Percentiles rank a stretch among this genome's conserved stretches.
phyloP scores from a whole-genome alignment of 2,329 filamentous ascomycete genomes.

The Zasmidium cellare region DNA sequence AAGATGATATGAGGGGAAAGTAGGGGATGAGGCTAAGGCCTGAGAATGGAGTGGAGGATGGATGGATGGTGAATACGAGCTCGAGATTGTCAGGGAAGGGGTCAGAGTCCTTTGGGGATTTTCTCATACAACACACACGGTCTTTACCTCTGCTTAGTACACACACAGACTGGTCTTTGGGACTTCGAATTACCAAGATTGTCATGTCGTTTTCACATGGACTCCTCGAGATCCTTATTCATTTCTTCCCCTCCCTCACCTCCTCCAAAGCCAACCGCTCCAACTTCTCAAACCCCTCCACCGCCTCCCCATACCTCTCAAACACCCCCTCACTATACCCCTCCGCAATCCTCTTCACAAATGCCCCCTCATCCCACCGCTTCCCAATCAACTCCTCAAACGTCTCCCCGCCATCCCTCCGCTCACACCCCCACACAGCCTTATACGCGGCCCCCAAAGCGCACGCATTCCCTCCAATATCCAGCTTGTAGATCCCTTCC shows the following conservation, averaged over 20 bases:
- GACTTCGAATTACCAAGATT: too few relatives aligned
- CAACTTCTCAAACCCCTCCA: constrained; percentile 75
- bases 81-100: neutral
- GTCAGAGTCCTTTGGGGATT: too few relatives aligned
- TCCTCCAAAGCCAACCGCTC: constrained; percentile 63
- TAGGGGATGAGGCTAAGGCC: neutral
- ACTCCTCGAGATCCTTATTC: too few relatives aligned
- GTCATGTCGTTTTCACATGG: too few relatives aligned
- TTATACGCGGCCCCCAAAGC: constrained; percentile 94
- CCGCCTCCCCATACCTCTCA: constrained; percentile 72
- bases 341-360: constrained; percentile 77
- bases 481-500: constrained; percentile 89
- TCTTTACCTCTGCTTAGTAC: too few relatives aligned
- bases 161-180: too few relatives aligned
- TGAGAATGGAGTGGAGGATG: too few relatives aligned
- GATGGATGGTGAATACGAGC: too few relatives aligned
- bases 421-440: constrained; percentile 86
- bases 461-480: constrained; percentile 94
- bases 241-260: neutral
- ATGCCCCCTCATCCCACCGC: constrained; percentile 82
- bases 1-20: neutral
- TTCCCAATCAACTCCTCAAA: constrained; percentile 86
- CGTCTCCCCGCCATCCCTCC: constrained; percentile 54
- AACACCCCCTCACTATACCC: constrained; percentile 77
- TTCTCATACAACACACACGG: too few relatives aligned